phyloP scores from a whole-genome alignment of 305 asterid genomes.

The Solanum hybrid region DNA sequence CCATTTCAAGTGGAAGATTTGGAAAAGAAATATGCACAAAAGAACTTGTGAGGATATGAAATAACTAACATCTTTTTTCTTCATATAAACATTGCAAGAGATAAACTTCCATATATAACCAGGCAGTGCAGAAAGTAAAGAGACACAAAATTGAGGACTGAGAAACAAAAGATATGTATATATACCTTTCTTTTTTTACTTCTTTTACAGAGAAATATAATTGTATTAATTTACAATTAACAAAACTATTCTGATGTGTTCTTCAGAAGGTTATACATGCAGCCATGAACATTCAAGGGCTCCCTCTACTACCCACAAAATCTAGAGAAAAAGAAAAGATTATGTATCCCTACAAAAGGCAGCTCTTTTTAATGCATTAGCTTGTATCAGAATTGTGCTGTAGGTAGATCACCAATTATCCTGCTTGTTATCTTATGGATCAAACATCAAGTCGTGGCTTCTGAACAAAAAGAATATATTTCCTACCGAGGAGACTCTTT shows the following conservation, averaged over 20 bases:
- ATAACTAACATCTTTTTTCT: background rate
- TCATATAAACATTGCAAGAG: background rate
- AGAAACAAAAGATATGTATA: background rate
- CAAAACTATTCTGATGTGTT: background rate
- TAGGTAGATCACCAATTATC: background rate
- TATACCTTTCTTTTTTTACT: background rate
- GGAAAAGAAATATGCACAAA: background rate
- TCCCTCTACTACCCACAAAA: background rate
- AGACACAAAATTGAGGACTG: background rate
- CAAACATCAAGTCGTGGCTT: constrained; percentile 3
- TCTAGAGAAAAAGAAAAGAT: background rate
- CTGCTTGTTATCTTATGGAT: background rate
- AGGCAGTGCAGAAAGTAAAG: background rate
- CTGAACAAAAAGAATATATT: background rate
- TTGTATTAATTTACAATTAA: constrained; percentile 4
- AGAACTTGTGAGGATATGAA: background rate
- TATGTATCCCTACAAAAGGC: background rate
- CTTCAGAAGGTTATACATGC: constrained; percentile 1
- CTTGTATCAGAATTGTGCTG: background rate
- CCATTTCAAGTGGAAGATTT: background rate
- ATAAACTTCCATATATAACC: background rate
- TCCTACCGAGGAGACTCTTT: background rate
- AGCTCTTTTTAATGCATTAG: background rate
- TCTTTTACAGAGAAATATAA: background rate
- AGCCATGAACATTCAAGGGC: background rate